Percentiles rank a stretch among this genome's conserved stretches.
Evolutionary conservation across 2,329 filamentous ascomycete genomes (phyloP).

Genomic region (Neofusicoccum umdonicola): DNA sequence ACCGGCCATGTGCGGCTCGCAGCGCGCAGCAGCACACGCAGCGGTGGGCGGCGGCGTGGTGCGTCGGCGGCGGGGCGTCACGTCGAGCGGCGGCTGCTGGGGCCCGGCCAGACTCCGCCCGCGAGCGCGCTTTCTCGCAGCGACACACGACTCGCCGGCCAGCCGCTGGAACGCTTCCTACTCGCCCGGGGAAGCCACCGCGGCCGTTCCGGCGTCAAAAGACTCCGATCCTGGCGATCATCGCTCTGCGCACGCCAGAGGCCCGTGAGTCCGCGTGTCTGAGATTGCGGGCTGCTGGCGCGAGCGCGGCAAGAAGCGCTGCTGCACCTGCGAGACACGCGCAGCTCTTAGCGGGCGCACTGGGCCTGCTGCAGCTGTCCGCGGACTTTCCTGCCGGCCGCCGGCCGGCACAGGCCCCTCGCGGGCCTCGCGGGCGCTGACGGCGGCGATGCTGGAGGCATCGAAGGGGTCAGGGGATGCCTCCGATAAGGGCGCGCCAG

Average conservation of each 20-base stretch:
- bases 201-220: constrained; percentile 15
- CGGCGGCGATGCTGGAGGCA: not conserved
- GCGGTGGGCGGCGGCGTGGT: not conserved
- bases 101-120: not conserved
- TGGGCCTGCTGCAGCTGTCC: not conserved
- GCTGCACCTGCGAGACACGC: not conserved
- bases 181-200: constrained; percentile 2
- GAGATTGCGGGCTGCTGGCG: constrained; percentile 5
- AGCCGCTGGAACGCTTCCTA: constrained; percentile 11
- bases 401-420: not conserved
- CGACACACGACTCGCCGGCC: not conserved
- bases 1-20: not conserved
- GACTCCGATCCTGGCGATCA: constrained; percentile 10
- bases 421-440: not conserved
- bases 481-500: not conserved
- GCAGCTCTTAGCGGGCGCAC: not conserved
- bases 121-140: no score
- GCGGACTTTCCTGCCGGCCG: not conserved
- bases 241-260: not conserved
- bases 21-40: not conserved
- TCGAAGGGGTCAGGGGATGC: not conserved
- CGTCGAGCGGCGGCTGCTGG: no score
- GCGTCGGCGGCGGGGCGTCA: not conserved
- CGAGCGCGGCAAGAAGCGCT: not conserved
- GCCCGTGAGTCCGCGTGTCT: constrained; percentile 13